phyloP scores from a whole-genome alignment of 2,329 filamentous ascomycete genomes.

The Fusarium robinianum region DNA sequence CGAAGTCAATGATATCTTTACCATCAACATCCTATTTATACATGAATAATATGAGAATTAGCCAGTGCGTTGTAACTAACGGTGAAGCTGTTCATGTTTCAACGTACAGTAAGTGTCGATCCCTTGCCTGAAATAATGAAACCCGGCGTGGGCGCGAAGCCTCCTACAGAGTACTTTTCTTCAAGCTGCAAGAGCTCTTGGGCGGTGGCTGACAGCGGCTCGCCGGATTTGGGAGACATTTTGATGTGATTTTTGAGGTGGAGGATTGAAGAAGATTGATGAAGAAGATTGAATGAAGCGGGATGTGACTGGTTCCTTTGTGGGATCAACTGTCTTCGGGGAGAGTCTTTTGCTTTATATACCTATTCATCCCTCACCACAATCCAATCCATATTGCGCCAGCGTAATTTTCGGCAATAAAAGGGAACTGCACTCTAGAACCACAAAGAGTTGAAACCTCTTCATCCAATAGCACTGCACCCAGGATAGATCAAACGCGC shows the following conservation, averaged over 20 bases:
- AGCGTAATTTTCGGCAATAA: no score
- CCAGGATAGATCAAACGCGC: no score
- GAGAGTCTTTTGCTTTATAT: no score
- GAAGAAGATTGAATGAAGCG: no score
- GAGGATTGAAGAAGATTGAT: background rate
- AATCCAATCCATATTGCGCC: no score
- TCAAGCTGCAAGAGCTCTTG: conserved; percentile 17
- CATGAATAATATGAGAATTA: background rate
- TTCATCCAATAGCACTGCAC: no score
- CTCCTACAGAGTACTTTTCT: conserved; percentile 13
- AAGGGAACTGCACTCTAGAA: no score
- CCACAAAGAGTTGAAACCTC: no score
- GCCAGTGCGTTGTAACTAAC: background rate
- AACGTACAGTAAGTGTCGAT: conserved; percentile 14
- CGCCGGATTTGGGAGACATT: conserved; percentile 14
- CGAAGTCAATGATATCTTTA: conserved; percentile 18
- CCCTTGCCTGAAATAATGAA: conserved; percentile 19
- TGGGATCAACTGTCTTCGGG: no score
- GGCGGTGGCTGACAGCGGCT: conserved; percentile 9
- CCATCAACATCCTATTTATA: conserved; percentile 15
- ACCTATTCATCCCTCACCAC: no score
- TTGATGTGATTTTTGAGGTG: background rate
- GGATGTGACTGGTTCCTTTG: no score
- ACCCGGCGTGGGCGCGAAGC: conserved; percentile 12
- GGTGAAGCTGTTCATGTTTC: background rate